Evolutionary conservation across 495 filamentous ascomycete genomes (phyloP).

Genomic region (Saxophila tyrrhenica): DNA sequence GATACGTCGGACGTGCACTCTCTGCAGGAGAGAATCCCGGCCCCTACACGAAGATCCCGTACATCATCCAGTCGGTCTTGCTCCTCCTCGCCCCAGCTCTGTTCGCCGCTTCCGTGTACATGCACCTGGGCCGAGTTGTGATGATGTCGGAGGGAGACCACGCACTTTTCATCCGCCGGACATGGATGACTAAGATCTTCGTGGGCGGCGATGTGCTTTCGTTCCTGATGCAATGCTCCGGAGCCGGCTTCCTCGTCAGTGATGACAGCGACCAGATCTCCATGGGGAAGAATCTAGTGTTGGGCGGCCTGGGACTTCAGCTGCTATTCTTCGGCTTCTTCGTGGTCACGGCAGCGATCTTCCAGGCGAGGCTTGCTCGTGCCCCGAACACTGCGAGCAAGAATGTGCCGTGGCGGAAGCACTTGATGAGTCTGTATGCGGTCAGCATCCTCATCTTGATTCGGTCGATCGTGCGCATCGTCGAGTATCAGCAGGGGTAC

Average conservation of each 20-base stretch:
- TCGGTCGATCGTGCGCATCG: constrained; percentile 33
- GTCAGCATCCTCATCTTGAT: constrained; percentile 30
- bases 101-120: constrained; percentile 19
- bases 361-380: not conserved
- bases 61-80: constrained; percentile 25
- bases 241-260: constrained; percentile 17
- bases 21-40: constrained; percentile 12
- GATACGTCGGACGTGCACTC: constrained; percentile 33
- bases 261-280: not conserved
- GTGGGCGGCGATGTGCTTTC: constrained; percentile 18
- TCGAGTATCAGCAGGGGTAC: constrained; percentile 26
- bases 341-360: constrained; percentile 1
- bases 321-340: constrained; percentile 20
- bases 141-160: constrained; percentile 10
- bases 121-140: constrained; percentile 17
- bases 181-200: constrained; percentile 17
- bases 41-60: constrained; percentile 20
- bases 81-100: constrained; percentile 21
- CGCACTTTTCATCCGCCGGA: constrained; percentile 14
- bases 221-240: constrained; percentile 16
- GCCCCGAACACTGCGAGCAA: not conserved
- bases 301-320: constrained; percentile 17
- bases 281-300: constrained; percentile 13
- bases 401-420: constrained; percentile 7
- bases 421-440: constrained; percentile 30